These are phyloP conservation scores for Cruciata laevipes DNA, from an alignment of 257 asterid species.

Conservation along the genomic window DNA sequence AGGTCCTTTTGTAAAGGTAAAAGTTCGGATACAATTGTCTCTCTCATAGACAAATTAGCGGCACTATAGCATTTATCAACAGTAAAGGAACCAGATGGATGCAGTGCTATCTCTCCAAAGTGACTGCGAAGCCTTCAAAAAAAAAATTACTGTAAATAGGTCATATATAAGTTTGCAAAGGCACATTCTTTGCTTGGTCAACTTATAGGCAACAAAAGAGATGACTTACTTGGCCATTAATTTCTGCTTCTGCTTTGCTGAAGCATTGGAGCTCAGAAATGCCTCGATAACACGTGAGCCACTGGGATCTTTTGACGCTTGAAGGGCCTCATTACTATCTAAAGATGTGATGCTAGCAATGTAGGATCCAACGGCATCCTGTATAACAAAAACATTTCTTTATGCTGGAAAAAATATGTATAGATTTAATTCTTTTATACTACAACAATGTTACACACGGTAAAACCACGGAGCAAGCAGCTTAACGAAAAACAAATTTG, in stretches of 20 bases:
- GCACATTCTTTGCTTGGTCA: background rate
- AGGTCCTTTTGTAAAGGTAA: conserved; percentile 61
- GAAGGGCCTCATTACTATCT: conserved; percentile 56
- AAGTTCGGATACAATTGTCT: conserved; percentile 74
- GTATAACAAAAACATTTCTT: conserved; percentile 6
- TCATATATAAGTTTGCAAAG: background rate
- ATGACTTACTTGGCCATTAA: conserved; percentile 59
- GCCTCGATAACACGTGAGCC: conserved; percentile 93
- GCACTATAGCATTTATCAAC: conserved; percentile 77
- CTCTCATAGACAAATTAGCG: conserved; percentile 62
- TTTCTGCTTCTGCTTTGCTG: conserved; percentile 71
- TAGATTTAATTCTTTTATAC: background rate
- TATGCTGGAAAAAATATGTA: background rate
- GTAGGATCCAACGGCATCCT: conserved; percentile 65
- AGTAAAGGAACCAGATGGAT: conserved; percentile 70
- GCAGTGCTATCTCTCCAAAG: conserved; percentile 85
- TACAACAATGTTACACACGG: background rate
- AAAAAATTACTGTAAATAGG: background rate
- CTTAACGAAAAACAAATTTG: background rate
- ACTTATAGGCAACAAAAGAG: conserved; percentile 1
- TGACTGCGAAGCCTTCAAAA: conserved; percentile 70
- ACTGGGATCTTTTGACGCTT: conserved; percentile 63
- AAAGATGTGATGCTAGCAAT: conserved; percentile 63
- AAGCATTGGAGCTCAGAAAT: conserved; percentile 63
- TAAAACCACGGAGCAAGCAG: background rate